Percentiles rank a stretch among this genome's conserved stretches.
These are phyloP conservation scores for Globisporangium iwayamae DNA, from an alignment of 352 stramenopile genomes.

Conservation along the genomic window DNA sequence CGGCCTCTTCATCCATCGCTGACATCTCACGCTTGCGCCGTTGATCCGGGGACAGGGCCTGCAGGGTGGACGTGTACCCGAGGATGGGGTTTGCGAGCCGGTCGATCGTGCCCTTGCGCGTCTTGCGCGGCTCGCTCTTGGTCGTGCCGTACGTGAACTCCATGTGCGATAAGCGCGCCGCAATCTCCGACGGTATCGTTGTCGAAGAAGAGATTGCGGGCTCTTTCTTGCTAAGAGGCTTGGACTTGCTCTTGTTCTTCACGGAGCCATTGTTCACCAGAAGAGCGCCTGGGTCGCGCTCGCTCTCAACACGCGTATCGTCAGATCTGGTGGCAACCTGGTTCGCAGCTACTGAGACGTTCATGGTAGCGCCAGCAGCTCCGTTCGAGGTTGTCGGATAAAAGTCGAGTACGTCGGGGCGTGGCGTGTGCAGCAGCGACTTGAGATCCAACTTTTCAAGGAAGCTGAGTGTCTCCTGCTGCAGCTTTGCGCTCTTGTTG, in stretches of 20 bases:
- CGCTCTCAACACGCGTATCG: constrained; percentile 8
- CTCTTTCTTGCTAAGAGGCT: not conserved
- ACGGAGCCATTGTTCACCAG: not conserved
- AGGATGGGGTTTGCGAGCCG: constrained; percentile 67
- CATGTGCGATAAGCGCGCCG: constrained; percentile 48
- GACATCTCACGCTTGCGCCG: constrained; percentile 43
- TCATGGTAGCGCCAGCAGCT: not conserved
- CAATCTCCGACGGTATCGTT: not conserved
- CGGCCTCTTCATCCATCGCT: constrained; percentile 15
- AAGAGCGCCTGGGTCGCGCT: not conserved
- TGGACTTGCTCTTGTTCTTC: not conserved
- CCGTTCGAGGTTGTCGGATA: constrained; percentile 20
- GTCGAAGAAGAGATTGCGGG: not conserved
- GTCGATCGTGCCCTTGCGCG: constrained; percentile 54
- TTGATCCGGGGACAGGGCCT: constrained; percentile 52
- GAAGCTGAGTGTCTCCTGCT: constrained; percentile 50
- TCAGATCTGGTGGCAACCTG: not conserved
- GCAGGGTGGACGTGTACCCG: constrained; percentile 60
- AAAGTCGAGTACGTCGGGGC: constrained; percentile 50
- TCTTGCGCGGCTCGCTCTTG: constrained; percentile 34
- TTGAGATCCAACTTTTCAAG: constrained; percentile 66
- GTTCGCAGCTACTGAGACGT: not conserved
- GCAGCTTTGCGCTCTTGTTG: constrained; percentile 17
- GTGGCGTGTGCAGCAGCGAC: constrained; percentile 49
- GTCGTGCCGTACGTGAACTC: constrained; percentile 63